Conservation (phyloP, 1,139 yeast species). For the Hanseniaspora uvarum region DNA sequence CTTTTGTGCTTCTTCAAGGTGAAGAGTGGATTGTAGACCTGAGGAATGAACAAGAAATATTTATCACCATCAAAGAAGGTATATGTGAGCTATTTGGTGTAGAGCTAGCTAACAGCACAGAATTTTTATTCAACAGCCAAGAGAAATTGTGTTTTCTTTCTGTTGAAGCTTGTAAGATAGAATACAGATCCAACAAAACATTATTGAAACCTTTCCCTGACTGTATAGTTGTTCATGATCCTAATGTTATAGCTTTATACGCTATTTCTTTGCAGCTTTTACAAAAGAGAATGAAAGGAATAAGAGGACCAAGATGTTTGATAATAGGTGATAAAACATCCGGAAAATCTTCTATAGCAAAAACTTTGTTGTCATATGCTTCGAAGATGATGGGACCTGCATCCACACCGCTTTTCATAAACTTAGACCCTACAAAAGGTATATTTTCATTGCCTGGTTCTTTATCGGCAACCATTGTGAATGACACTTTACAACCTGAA, state of each 20-base stretch:
- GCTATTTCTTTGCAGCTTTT: conserved; percentile 74
- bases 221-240: conserved; percentile 37
- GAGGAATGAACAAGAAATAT: conserved; percentile 45
- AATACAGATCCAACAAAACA: conserved; percentile 32
- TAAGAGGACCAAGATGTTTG: conserved; percentile 56
- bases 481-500: conserved; percentile 72
- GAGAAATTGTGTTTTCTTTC: conserved; percentile 54
- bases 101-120: conserved; percentile 66
- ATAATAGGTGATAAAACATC: conserved; percentile 61
- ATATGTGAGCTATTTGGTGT: conserved; percentile 88
- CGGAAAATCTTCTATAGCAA: conserved; percentile 72
- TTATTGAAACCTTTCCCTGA: conserved; percentile 17
- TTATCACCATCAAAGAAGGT: conserved; percentile 52
- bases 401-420: conserved; percentile 60
- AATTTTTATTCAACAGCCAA: conserved; percentile 45
- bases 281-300: conserved; percentile 39
- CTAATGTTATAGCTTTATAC: conserved; percentile 36
- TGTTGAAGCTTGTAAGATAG: conserved; percentile 44
- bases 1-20: conserved; percentile 33
- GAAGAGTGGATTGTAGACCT: conserved; percentile 86
- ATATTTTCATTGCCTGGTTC: conserved; percentile 78
- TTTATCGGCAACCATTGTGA: conserved; percentile 70
- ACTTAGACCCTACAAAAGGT: conserved; percentile 72
- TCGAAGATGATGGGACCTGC: conserved; percentile 46
- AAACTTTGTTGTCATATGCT: conserved; percentile 65